Evolutionary conservation across 345 rosid species (phyloP), one percentile per base, ranked within the genome.

Genomic region (Populus nigra): DNA sequence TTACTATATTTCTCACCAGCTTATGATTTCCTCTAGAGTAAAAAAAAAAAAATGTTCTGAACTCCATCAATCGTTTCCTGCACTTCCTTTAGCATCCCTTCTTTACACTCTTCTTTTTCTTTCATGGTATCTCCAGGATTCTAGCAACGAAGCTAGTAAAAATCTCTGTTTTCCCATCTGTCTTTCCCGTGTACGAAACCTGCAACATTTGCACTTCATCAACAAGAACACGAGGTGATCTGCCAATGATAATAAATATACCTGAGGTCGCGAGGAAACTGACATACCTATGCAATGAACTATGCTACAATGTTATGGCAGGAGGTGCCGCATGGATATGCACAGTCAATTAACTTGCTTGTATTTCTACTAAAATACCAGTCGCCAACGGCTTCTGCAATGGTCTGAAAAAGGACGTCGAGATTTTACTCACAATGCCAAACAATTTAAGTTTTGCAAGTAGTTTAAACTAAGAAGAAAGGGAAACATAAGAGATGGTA

Each of bases 341-440:
- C 86, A 55, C 91, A 85, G 75, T 81, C 99, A 49, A 92, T 88
- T 81, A 85, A 87, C 83, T 90, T 91, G 57, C 82, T 77, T 73
- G 75, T 78, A 22, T 77, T 76, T 86, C 97, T 87, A 75, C 88
- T 78, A 36, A 87, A 92, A 84, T 95, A 95, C 99, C 98, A 95
- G 82, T 93, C 96, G 29, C 99, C 99, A 15, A 93, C 96, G 33
- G 97, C 87, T 79, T 77, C 86, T 76, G 98, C 92, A 77, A 95
- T 92, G 29, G 92, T 88, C 99, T 92, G 90, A 45, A 65, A 75
- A 49, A 73, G 5, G 50, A 20, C 18, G 41, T 68, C 27, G 17
- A 43, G 15, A 62, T 69, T 23, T 73, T 38, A 71, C 31, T 59
- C 65, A 67, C 22, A 41, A 20, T 45, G 55, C 65, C 65, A 69